Evolutionary conservation across 176 grass and related monocot species (phyloP).

Genomic region (Oryza coarctata): DNA sequence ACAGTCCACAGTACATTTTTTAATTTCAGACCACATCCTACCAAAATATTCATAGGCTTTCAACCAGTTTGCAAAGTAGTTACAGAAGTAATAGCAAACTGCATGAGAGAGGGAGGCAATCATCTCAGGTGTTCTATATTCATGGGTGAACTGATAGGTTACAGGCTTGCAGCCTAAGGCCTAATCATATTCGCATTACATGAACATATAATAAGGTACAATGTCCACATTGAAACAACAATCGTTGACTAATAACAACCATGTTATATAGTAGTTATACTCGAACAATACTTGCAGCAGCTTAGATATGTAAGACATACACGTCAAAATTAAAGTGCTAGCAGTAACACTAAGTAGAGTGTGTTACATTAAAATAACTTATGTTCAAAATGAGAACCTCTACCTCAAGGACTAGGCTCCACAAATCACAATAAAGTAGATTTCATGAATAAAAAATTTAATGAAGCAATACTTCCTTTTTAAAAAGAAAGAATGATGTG

Average conservation of each 20-base stretch:
- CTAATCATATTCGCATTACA: constrained; percentile 10
- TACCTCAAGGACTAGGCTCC: neutral
- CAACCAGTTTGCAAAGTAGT: constrained; percentile 8
- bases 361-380: neutral
- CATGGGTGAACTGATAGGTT: neutral
- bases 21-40: neutral
- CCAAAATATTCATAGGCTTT: neutral
- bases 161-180: constrained; percentile 16
- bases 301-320: neutral
- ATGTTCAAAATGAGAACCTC: neutral
- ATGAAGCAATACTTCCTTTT: neutral
- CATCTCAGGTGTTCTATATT: neutral
- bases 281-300: constrained; percentile 21
- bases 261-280: neutral
- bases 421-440: neutral
- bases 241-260: constrained; percentile 22
- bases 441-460: neutral
- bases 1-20: neutral
- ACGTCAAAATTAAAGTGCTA: constrained; percentile 18
- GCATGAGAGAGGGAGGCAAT: neutral
- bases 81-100: neutral
- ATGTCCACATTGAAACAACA: constrained; percentile 3
- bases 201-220: constrained; percentile 1
- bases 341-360: neutral
- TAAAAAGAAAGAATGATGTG: neutral